Conservation (phyloP, 192 early-diverging fungal genomes). For the Physocladia obscura region DNA sequence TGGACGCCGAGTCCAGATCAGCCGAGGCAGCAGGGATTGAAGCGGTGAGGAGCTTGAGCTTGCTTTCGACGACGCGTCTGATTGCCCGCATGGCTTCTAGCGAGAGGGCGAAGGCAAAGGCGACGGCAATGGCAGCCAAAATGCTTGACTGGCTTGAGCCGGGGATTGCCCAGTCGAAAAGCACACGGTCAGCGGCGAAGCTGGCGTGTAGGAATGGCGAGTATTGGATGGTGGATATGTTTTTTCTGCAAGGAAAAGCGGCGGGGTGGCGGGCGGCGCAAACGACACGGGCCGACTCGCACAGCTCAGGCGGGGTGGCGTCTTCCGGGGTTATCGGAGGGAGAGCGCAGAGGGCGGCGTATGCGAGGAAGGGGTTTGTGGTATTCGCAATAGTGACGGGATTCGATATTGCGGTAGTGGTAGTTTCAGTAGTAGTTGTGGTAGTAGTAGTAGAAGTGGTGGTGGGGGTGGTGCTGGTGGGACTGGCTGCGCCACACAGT, state of each 20-base stretch:
- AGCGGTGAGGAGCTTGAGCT: too few species aligned
- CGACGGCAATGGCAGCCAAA: neutral
- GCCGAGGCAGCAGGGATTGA: too few species aligned
- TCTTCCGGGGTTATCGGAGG: neutral
- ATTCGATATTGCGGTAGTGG: neutral
- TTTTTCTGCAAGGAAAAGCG: neutral
- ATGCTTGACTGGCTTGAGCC: neutral
- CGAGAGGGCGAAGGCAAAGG: neutral
- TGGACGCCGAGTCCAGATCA: too few species aligned
- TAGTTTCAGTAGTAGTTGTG: neutral
- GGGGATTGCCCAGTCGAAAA: slow-evolving; percentile 22
- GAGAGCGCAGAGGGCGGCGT: neutral
- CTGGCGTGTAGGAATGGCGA: slow-evolving; percentile 16
- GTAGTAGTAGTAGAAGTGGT: neutral
- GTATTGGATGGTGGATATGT: too few species aligned
- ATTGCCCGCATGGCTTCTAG: neutral
- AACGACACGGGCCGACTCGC: too few species aligned
- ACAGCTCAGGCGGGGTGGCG: neutral
- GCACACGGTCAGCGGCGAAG: slow-evolving; percentile 2
- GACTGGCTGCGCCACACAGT: too few species aligned
- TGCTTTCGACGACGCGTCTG: neutral
- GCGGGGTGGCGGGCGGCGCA: neutral
- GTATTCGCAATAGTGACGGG: neutral
- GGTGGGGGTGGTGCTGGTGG: too few species aligned
- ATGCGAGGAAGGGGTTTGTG: neutral